Evolutionary conservation across 2,329 filamentous ascomycete genomes (phyloP), one percentile per base, ranked within the genome.

Genomic region (Calonectria hawksworthii): DNA sequence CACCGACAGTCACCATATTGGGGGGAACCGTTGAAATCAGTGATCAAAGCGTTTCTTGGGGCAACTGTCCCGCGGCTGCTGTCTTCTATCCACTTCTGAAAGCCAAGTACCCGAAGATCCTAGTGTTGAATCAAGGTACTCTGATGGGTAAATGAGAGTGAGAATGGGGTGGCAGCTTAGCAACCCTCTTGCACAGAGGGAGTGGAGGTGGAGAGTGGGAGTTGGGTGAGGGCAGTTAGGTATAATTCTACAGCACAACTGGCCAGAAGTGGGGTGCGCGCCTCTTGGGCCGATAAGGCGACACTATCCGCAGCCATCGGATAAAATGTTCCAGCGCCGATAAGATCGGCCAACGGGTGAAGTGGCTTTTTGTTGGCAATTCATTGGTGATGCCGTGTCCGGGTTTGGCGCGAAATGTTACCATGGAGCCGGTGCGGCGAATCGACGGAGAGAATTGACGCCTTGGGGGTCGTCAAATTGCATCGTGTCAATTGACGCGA

Each of bases 11-110:
- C 61, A 50, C 18, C 66, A 68, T 73, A 21, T 63, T 63, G 65
- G 66, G 71, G 71, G 23, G n/a, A n/a, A 8, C 7, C 66, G 41
- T 36, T 41, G 56, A 51, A 32, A 47, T 28, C 34, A 59, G 59
- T 47, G 59, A 69, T 64, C 50, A 50, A 68, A 65, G 71, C 66
- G 38, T 69, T 65, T 59, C 26, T 63, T 51, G 54, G 32, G 32
- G 21, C 10, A 64, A 28, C n/a, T 66, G 36, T 36, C 51, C 70
- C 47, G 50, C 23, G 30, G 38, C 54, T 61, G 47, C 56, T n/a
- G 32, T 38, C 61, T 74, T 34, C 72, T 44, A 74, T 74, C 72
- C 72, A 74, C 72, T 74, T 68, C 72, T 67, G 65, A 69, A 61
- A 61, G 36, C 56, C 34, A 41, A 23, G 56, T 41, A 61, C 56